Evolutionary conservation across 1,284 basidiomycete species (phyloP), one percentile per base, ranked within the genome.

Genomic region (Austropuccinia psidii): DNA sequence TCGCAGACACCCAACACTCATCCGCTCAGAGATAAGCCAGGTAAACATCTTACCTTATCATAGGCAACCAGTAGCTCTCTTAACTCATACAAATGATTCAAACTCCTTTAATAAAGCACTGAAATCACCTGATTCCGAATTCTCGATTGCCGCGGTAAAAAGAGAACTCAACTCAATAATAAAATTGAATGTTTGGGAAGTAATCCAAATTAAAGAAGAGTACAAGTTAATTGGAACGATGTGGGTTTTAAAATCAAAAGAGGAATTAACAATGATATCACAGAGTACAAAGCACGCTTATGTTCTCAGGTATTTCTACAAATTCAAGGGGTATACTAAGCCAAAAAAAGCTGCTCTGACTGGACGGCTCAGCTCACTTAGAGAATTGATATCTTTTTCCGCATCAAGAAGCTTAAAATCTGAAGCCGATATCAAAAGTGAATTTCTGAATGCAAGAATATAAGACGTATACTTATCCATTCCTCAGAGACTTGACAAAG

Each of bases 241-340:
- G 3, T 67, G 65, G 65, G 65, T 67, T 8, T 67, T 67, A 9
- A 39, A 43, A 19, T 39, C 29, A 6, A 67, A 67, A 31, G 39
- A 5, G 47, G 52, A 37, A 4, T 17, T 31, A 35, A 31, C 15
- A 55, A 55, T n/a, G 47, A 55, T 13, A 4, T 17, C 1, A 27
- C 29, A 43, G 15, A 41, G 43, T 55, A 47, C 43, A 64, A 64
- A 27, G 61, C 41, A 27, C 54, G 54, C 27, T 29, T 57, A 17
- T 57, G 54, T 31, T 21, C 41, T 7, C 39, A 41, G 15, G 43
- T 37, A 6, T 35, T 35, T 41, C 27, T 43, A 9, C 58, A 61
- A 61, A 27, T 61, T 37, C 9, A 61, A n/a, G 39, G 39, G 6
- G 5, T 61, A 13, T 24, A 61, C 39, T 61, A 61, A 19, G 4